A percentile compares a stretch with the other conserved stretches of the same genome.
These are phyloP conservation scores for Mucor mucedo DNA, from an alignment of 371 early-diverging fungal genomes.

Conservation along the genomic window DNA sequence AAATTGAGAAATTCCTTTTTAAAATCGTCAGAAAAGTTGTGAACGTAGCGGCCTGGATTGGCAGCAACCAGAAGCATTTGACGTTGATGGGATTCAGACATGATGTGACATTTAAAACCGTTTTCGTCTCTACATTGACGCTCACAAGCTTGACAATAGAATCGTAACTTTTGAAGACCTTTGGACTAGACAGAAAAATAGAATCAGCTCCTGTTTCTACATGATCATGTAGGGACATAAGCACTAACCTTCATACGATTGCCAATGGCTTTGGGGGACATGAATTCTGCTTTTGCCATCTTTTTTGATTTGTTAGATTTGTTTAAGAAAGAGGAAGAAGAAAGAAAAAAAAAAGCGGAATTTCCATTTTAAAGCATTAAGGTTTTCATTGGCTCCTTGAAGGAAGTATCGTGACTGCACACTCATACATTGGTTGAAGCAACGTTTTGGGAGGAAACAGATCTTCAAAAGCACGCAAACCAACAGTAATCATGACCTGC, in stretches of 20 bases:
- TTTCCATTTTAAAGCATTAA: neutral
- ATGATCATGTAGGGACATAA: no score
- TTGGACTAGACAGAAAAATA: conserved; percentile 57
- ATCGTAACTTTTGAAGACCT: conserved; percentile 92
- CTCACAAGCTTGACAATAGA: conserved; percentile 96
- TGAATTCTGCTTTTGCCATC: conserved; percentile 81
- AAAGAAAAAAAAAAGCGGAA: neutral
- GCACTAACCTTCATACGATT: conserved; percentile 73
- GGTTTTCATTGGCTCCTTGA: neutral
- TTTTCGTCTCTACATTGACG: conserved; percentile 94
- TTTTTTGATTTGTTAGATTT: conserved; percentile 3
- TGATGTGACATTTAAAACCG: conserved; percentile 95
- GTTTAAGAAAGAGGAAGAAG: neutral
- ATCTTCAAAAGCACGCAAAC: no score
- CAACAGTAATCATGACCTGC: conserved; percentile 1
- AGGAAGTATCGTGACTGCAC: no score
- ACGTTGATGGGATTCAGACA: conserved; percentile 92
- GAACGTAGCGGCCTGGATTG: conserved; percentile 72
- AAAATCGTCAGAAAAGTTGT: conserved; percentile 78
- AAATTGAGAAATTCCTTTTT: conserved; percentile 71
- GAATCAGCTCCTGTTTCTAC: no score
- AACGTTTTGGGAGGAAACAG: no score
- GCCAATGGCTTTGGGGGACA: conserved; percentile 84
- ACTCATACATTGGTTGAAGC: no score
- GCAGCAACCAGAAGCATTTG: conserved; percentile 92